Evolutionary conservation across 2,329 filamentous ascomycete genomes (phyloP), one percentile per base, ranked within the genome.

Genomic region (Nothomitra cinnamomea): DNA sequence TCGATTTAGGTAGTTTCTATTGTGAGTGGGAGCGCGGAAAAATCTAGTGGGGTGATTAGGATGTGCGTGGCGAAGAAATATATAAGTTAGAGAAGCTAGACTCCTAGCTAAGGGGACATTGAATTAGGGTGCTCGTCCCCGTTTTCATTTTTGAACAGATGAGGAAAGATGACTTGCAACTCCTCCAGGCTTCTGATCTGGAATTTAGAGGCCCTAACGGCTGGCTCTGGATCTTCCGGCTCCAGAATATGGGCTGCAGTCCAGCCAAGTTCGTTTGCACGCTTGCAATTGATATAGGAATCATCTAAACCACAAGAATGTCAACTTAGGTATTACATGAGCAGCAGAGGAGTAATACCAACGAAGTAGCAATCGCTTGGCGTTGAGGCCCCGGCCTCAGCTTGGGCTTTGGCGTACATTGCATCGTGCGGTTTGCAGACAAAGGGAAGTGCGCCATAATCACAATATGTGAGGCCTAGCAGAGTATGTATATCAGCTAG

Each of bases 351-450:
- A 36, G 21, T 72, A 85, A 63, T 71, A 92, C 87, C 88, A 60
- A 98, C 87, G 66, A 95, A 98, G 64, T 84, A 98, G 67, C 90
- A 96, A 56, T 87, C 77, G 43, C 83, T 75, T 10, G 72, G 70
- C 36, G 77, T 74, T 13, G 77, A 74, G 1, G 85, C 78, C 0
- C 82, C 84, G 0, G 90, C 88, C 61, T 96, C 85, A 48, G 67
- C 72, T 85, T 96, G 95, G 4, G 86, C 92, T 69, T 92, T 95
- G 38, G 77, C 77, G 64, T 81, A 98, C 83, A 94, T 92, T 52
- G 81, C 79, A 52, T 74, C 73, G 54, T 85, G 77, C 2, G 92
- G 92, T 66, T 98, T 98, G 72, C 92, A 95, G 48, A 94, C 69
- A 57, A 98, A 74, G 4, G 79, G 83, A 42, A 78, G 71, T 15